Evolutionary conservation across 108 stramenopile species (phyloP), one percentile per base, ranked within the genome.

Genomic region (Skeletonema grethae): DNA sequence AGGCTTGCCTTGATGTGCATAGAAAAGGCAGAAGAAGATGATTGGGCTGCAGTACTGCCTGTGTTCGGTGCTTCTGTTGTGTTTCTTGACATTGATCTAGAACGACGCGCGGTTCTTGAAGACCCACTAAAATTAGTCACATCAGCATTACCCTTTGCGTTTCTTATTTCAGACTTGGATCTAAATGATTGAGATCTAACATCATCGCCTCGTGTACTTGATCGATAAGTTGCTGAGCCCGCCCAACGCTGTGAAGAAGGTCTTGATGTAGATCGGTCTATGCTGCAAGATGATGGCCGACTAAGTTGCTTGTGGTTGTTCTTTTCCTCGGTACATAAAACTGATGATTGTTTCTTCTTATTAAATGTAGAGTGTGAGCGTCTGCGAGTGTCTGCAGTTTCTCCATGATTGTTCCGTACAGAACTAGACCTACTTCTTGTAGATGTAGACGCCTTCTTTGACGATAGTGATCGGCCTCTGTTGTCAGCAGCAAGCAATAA

Each of bases 11-110:
- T 43, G 15, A n/a, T 15, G 15, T 3, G 41, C n/a, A n/a, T 15
- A 43, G 41, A 43, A 0, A n/a, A 43, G 10, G 10, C 15, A 43
- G 41, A 43, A n/a, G 41, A 43, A 43, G 41, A 43, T 43, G 41
- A 43, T 4, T n/a, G 15, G 15, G 15, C 41, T n/a, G 41, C 41
- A 7, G 20, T 0, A 53, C 20, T 24, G 22, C 50, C 50, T 53
- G 24, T 22, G 20, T 2, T 15, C 0, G 50, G 20, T 9, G 50
- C 7, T 9, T 20, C 50, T 0, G 22, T 20, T 53, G 6, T 53
- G 50, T 9, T 53, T 24, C 50, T 53, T 53, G 50, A 53, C 50
- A 53, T 53, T 53, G 50, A 53, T 53, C 50, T 18, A 22, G 20
- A 22, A 53, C 50, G 50, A 18, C 22, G 7, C 16, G 8, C 7